Percentiles rank a stretch among this genome's conserved stretches.
Conservation (phyloP, 2,329 filamentous ascomycete genomes). For the Truncatella angustata region DNA sequence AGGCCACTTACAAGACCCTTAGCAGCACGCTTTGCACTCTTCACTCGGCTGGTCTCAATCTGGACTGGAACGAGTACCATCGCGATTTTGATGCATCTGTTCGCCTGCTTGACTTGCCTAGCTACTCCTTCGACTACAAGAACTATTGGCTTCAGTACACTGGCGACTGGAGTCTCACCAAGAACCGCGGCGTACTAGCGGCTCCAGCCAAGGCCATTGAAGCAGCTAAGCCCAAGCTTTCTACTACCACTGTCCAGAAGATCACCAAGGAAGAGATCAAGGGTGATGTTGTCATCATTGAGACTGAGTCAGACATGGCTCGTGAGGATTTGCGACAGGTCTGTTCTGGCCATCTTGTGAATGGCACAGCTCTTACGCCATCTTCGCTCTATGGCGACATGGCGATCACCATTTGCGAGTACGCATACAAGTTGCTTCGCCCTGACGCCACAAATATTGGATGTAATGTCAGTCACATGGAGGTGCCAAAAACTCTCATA, state of each 20-base stretch:
- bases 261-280: constrained; percentile 62
- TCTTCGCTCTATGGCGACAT: constrained; percentile 53
- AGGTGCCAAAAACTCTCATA: constrained; percentile 70
- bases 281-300: constrained; percentile 55
- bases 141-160: constrained; percentile 70
- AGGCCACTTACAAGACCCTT: constrained; percentile 64
- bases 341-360: constrained; percentile 65
- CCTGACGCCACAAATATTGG: constrained; percentile 56
- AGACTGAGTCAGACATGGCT: constrained; percentile 65
- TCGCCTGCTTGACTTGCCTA: constrained; percentile 62
- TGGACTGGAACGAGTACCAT: constrained; percentile 69
- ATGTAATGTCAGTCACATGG: constrained; percentile 64
- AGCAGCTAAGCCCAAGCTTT: constrained; percentile 50
- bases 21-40: constrained; percentile 54
- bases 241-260: constrained; percentile 64
- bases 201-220: constrained; percentile 35
- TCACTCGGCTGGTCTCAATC: constrained; percentile 55
- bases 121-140: constrained; percentile 69
- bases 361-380: constrained; percentile 64
- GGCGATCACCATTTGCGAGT: constrained; percentile 60
- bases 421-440: constrained; percentile 62
- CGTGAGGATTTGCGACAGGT: constrained; percentile 61
- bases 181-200: constrained; percentile 56
- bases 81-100: constrained; percentile 57
- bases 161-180: constrained; percentile 59